Base-by-base conservation (phyloP, 2,329 filamentous ascomycete genomes). In the Coleophoma cylindrospora region DNA sequence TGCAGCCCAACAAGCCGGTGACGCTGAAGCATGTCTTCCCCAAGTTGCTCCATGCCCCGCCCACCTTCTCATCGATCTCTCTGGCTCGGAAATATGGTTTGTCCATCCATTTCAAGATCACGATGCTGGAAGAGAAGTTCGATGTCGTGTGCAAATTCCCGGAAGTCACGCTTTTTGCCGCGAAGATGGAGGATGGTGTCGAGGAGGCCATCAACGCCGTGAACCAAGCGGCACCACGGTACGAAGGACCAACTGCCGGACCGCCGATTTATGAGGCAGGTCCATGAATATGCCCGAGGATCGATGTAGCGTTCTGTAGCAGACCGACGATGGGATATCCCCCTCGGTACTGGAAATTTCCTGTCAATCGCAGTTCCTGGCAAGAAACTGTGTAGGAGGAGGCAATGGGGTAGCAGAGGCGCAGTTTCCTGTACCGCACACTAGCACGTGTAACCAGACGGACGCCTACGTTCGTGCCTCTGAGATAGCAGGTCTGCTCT, bases 161-260 rank as follows among this genome's bases (percentile, higher is more conserved):
- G 15, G 9, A 21, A 34, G 47, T 48, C 21, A 34, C 15, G 2
- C n/a, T 48, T n/a, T 37, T 34, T 36, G 15, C 47, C 22, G 22
- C 38, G 21, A 43, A 22, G 22, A 43, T 48, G 47, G 47, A 36
- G 38, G 11, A 15, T 19, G 40, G 47, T 34, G 40, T 48, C 19
- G 22, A 43, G 47, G 47, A 48, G 27, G 47, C 47, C 13, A 48
- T 48, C 19, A 36, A 17, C n/a, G 22, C 47, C 43, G 22, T 43
- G n/a, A 40, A 43, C 14, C n/a, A 36, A 19, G 47, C 7, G 7
- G 13, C 12, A 17, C 36, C 36, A n/a, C 14, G 7, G 4, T 38
- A 38, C 15, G 11, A 13, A 17, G 14, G 7, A 14, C 36, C 14
- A 12, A 38, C 2, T 38, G 14, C 3, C 15, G 36, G 6, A 14